Percentiles rank a stretch among this genome's conserved stretches.
These are phyloP conservation scores for Salvia miltiorrhiza DNA, from an alignment of 257 asterid genomes.

Conservation along the genomic window DNA sequence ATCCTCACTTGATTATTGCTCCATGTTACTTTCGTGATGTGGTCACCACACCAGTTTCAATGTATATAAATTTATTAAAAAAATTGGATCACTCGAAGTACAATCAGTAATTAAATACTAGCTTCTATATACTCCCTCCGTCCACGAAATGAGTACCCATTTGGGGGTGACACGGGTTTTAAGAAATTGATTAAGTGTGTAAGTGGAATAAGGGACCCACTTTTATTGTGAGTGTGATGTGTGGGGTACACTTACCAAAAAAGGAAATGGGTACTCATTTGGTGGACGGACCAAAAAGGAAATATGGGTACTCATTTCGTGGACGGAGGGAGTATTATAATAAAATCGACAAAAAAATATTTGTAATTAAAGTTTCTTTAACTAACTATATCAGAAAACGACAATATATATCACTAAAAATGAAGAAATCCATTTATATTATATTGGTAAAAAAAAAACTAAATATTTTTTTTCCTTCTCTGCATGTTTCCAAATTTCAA, in stretches of 20 bases:
- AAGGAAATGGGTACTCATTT: too few relatives aligned
- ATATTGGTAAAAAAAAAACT: not conserved
- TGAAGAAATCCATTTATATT: not conserved
- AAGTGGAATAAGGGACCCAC: too few relatives aligned
- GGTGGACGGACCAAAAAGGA: too few relatives aligned
- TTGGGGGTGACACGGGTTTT: too few relatives aligned
- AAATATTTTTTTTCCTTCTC: not conserved
- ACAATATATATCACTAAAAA: not conserved
- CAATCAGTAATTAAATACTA: not conserved
- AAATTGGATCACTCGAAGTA: not conserved
- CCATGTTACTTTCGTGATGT: constrained; percentile 15
- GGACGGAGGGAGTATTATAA: not conserved
- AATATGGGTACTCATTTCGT: too few relatives aligned
- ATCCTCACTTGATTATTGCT: constrained; percentile 13
- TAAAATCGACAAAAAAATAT: not conserved
- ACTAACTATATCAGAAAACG: not conserved
- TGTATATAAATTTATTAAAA: not conserved
- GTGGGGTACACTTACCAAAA: too few relatives aligned
- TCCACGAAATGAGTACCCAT: too few relatives aligned
- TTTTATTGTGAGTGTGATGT: too few relatives aligned
- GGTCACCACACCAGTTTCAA: constrained; percentile 14
- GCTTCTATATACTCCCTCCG: too few relatives aligned
- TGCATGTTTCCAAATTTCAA: not conserved
- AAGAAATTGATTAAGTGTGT: too few relatives aligned
- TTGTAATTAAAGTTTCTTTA: not conserved